These are phyloP conservation scores for Chalciporus chontae DNA, from an alignment of 768 basidiomycete genomes.

Conservation along the genomic window DNA sequence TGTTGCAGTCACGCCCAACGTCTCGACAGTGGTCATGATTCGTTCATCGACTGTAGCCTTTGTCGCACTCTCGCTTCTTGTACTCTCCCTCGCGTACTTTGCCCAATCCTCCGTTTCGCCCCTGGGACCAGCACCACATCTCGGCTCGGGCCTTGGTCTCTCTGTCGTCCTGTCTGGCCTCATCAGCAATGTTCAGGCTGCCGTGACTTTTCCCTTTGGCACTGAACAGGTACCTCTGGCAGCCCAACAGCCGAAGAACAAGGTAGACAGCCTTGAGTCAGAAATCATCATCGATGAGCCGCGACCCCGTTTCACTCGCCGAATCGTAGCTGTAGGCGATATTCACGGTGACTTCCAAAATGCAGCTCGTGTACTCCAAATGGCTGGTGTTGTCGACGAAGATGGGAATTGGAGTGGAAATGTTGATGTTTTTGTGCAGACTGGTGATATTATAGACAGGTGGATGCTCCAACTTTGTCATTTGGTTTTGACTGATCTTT, in stretches of 20 bases:
- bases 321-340: slow-evolving; percentile 88
- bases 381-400: slow-evolving; percentile 73
- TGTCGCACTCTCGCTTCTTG: slow-evolving; percentile 21
- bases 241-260: slow-evolving; percentile 2
- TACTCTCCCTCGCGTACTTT: slow-evolving; percentile 30
- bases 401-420: slow-evolving; percentile 77
- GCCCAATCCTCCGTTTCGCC: slow-evolving; percentile 30
- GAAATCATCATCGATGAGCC: slow-evolving; percentile 18
- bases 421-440: slow-evolving; percentile 87
- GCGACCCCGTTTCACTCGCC: slow-evolving; percentile 34
- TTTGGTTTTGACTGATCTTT: slow-evolving; percentile 9
- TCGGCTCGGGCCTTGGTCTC: slow-evolving; percentile 21
- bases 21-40: slow-evolving; percentile 19
- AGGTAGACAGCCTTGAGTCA: slow-evolving; percentile 4
- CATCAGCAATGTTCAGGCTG: slow-evolving; percentile 23
- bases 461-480: slow-evolving; percentile 28
- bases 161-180: slow-evolving; percentile 25
- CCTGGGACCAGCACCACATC: slow-evolving; percentile 31
- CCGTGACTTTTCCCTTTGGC: slow-evolving; percentile 19
- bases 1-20: not conserved
- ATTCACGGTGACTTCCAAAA: slow-evolving; percentile 87
- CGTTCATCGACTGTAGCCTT: slow-evolving; percentile 19
- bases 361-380: slow-evolving; percentile 73
- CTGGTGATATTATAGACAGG: slow-evolving; percentile 95
- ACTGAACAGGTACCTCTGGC: slow-evolving; percentile 12